Conservation (phyloP, 2,329 filamentous ascomycete species). For the Cadophora sp. region DNA sequence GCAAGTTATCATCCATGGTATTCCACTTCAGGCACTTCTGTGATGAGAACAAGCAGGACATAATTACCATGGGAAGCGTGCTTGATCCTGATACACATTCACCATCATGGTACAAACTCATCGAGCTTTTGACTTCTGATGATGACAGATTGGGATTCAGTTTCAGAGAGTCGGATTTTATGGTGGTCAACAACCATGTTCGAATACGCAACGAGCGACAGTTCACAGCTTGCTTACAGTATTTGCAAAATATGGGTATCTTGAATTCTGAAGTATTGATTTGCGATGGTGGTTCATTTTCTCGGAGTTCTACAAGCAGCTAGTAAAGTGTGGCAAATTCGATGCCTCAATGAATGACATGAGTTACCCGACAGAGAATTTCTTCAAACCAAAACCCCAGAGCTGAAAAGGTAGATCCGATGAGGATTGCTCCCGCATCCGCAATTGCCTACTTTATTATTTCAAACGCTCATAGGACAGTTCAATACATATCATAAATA, state of each 20-base stretch:
- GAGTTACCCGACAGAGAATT: too few relatives aligned
- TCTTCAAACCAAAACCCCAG: too few relatives aligned
- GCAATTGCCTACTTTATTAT: too few relatives aligned
- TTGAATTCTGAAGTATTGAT: constrained; percentile 25
- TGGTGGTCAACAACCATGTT: constrained; percentile 28
- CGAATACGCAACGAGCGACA: constrained; percentile 29
- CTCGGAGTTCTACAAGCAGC: too few relatives aligned
- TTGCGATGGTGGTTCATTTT: constrained; percentile 13
- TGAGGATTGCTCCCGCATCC: too few relatives aligned
- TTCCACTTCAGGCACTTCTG: constrained; percentile 23
- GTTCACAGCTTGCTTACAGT: constrained; percentile 31
- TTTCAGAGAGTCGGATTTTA: constrained; percentile 23
- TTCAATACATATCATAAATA: too few relatives aligned
- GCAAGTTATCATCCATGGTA: constrained; percentile 28
- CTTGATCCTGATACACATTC: constrained; percentile 23
- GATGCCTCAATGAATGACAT: too few relatives aligned
- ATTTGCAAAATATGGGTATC: constrained; percentile 24
- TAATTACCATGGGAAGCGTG: constrained; percentile 25
- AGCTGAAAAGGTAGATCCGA: too few relatives aligned
- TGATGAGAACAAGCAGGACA: constrained; percentile 27
- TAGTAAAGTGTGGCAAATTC: too few relatives aligned
- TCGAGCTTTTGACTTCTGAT: constrained; percentile 26
- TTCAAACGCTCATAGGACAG: too few relatives aligned
- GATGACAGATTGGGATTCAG: constrained; percentile 26
- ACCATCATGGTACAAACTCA: constrained; percentile 28